These are phyloP conservation scores for Paraphysoderma sedebokerense DNA, from an alignment of 371 early-diverging fungal species.

Conservation along the genomic window DNA sequence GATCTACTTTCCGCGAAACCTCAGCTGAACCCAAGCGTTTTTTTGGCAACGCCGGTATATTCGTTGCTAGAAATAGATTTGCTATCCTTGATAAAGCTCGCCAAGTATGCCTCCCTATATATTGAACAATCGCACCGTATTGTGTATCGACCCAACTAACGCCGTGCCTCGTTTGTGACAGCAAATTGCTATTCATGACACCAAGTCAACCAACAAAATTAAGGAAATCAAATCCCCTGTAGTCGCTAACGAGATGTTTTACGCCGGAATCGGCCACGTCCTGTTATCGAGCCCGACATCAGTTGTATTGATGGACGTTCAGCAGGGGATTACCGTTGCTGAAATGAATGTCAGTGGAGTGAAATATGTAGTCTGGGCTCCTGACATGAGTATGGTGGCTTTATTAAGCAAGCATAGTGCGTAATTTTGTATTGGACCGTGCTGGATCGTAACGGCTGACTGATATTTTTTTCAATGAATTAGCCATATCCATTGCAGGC, in stretches of 20 bases:
- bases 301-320: constrained; percentile 76
- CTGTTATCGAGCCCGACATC: constrained; percentile 63
- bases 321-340: constrained; percentile 48
- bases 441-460: too few relatives aligned
- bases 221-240: constrained; percentile 71
- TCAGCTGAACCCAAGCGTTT: constrained; percentile 53
- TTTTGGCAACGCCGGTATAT: constrained; percentile 62
- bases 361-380: constrained; percentile 79
- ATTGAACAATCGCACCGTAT: too few relatives aligned
- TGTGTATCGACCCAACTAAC: neutral
- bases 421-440: constrained; percentile 3
- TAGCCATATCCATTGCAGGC: constrained; percentile 68
- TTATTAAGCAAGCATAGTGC: constrained; percentile 79
- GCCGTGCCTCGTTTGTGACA: neutral
- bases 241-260: constrained; percentile 63
- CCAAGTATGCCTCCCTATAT: constrained; percentile 15
- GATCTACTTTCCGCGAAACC: constrained; percentile 26
- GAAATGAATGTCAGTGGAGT: constrained; percentile 62
- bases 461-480: constrained; percentile 7
- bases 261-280: constrained; percentile 64
- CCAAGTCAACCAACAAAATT: constrained; percentile 36
- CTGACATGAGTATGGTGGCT: constrained; percentile 70
- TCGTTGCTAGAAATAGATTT: constrained; percentile 87
- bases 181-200: neutral
- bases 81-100: constrained; percentile 72